Evolutionary conservation across 176 grass and related monocot genomes (phyloP), one percentile per base, ranked within the genome.

Genomic region (bread wheat (Triticum aestivum)): DNA sequence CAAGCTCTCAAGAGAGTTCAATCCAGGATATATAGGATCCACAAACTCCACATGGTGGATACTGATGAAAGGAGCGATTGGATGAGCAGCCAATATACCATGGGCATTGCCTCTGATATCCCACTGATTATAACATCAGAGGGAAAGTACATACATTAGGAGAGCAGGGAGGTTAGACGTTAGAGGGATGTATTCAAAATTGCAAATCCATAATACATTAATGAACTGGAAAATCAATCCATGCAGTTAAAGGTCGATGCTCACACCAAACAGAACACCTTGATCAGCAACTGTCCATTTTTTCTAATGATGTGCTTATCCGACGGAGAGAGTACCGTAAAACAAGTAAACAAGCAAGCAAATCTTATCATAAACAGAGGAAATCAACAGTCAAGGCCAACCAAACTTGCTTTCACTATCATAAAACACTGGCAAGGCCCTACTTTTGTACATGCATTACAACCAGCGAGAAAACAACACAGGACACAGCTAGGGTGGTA

Each of bases 1-100:
- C 85, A 99, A 86, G 89, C 97, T 96, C 79, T 94, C 86, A 45
- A 99, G 92, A 78, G 92, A 88, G 66, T 61, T 96, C 71, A 94
- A 73, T 69, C 94, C 92, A 61, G 97, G 97, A 78, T 91, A 99
- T 61, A 99, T 79, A 32, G 94, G 94, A 83, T 96, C 90, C 52
- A 99, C 97, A 70, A 88, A 51, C 83, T 99, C 97, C 41, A 96
- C 64, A 88, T 99, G 97, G 63, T 99, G 97, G 37, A 96, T 99
- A 24, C 94, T 86, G 70, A 99, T 87, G 79, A 99, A 99, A 82
- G 94, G 94, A 88, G 92, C 84, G 71, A 96, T 87, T 71, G 94
- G 97, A 76, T 99, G 97, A 83, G 97, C 91, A n/a, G 94, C 94
- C 84, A 99, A 78, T 79, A 99, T 82, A 63, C 97, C 97, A 84